Evolutionary conservation across 192 early-diverging fungal species (phyloP), one percentile per base, ranked within the genome.

Genomic region (Backusella tarrabulga): DNA sequence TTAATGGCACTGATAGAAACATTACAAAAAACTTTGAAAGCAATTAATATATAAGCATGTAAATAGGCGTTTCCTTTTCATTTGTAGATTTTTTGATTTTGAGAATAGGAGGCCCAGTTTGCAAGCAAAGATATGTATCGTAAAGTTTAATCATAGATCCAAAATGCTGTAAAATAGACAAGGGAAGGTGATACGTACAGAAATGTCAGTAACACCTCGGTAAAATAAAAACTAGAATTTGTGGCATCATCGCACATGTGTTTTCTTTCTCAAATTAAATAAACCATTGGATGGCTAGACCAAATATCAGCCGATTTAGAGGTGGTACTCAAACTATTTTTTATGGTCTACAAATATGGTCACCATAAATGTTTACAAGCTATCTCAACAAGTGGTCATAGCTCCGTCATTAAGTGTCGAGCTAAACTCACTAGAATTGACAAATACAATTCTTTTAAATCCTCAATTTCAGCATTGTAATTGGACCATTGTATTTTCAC

Each of bases 221-320:
- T 29, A 63, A 63, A 63, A 29, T 63, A 29, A 29, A 29, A 23
- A 29, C 56, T 29, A 29, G 56, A 63, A 63, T 63, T 63, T 29
- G 56, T 63, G 56, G 56, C 26, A 63, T 63, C 56, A 63, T 14
- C 12, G 12, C 4, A 63, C 56, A 63, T 29, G 56, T 63, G 56
- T 9, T 29, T 23, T 63, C 21, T 63, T 63, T 63, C 56, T 63
- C 56, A 63, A 63, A 63, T 63, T 63, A 63, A 63, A 63, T 63
- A 14, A 29, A 3, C 21, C 4, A 26, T 29, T 63, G 7, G 56
- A 23, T 14, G 8, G 12, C 32, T 63, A 23, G 26, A 2, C 23
- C 23, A 26, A 63, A 63, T 63, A 63, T 63, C 56, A 63, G 23
- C 56, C 56, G 56, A 63, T 63, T 63, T 63, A 26, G 23, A 63